Percentiles rank a stretch among this genome's conserved stretches.
These are phyloP conservation scores for Candida parachauliodes DNA, from an alignment of 805 yeast species.

Conservation along the genomic window DNA sequence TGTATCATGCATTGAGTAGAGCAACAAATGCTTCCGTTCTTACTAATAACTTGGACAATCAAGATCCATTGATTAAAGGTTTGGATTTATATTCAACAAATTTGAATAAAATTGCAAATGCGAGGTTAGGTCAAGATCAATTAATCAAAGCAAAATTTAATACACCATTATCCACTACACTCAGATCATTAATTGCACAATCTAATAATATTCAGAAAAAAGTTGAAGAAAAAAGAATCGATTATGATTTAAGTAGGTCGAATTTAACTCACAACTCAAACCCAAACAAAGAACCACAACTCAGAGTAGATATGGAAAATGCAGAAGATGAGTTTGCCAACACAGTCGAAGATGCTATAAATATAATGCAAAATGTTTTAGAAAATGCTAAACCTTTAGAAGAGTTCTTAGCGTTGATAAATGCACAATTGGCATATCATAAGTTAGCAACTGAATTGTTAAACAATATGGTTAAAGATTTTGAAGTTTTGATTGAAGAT, in stretches of 20 bases:
- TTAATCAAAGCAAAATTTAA: conserved; percentile 68
- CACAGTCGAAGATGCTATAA: conserved; percentile 83
- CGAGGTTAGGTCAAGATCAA: conserved; percentile 78
- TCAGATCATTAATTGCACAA: conserved; percentile 56
- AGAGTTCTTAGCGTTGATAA: conserved; percentile 63
- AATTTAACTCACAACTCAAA: conserved; percentile 37
- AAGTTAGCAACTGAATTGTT: conserved; percentile 69
- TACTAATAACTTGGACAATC: conserved; percentile 32
- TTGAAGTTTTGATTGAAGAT: conserved; percentile 58
- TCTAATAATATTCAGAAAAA: conserved; percentile 66
- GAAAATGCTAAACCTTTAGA: conserved; percentile 66
- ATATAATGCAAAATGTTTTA: conserved; percentile 76
- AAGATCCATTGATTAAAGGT: conserved; percentile 55
- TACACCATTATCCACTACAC: conserved; percentile 57
- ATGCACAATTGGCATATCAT: conserved; percentile 79
- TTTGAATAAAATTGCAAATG: conserved; percentile 74
- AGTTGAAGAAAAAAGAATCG: conserved; percentile 74
- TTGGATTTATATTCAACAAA: conserved; percentile 65
- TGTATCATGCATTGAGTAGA: conserved; percentile 76
- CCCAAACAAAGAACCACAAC: conserved; percentile 60
- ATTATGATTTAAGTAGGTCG: conserved; percentile 72
- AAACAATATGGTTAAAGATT: conserved; percentile 58
- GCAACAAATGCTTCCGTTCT: conserved; percentile 59
- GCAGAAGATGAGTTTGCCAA: conserved; percentile 89
- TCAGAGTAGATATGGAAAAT: conserved; percentile 73